Evolutionary conservation across 2,329 filamentous ascomycete genomes (phyloP), one percentile per base, ranked within the genome.

Genomic region (Sporothrix luriei): DNA sequence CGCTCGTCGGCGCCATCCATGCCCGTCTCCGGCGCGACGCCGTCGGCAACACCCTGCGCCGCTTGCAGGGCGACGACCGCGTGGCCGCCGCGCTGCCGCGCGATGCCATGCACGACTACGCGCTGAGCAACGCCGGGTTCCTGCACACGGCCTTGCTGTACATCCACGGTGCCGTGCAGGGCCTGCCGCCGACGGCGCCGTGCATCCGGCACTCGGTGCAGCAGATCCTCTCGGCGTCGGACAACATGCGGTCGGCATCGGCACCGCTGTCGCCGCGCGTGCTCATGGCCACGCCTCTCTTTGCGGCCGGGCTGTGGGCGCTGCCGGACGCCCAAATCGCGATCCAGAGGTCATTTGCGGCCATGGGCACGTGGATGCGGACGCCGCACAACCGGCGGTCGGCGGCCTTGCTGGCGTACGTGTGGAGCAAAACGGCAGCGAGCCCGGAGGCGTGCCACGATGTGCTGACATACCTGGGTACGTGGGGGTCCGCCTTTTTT

Each of bases 111-210:
- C 69, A 70, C 68, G 71, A 72, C 61, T 72, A 72, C 29, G 71
- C 71, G 2, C 55, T 72, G 38, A 70, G 71, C 66, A 72, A 72
- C 19, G 71, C 71, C 1, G 54, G 71, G 14, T 72, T 70, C 48
- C 26, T 72, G 13, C 71, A 72, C 48, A 69, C 69, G 26, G 71
- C 71, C 0, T 49, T 72, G 9, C 71, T 72, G 1, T 70, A 72
- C 52, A 48, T 72, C 11, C 62, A 70, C 51, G 46, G 69, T 3
- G 68, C 59, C 54, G 68, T 72, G 11, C 68, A 64, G 29, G n/a
- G 54, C 9, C 48, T 68, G 24, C 62, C 71, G 2, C 52, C 48
- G 7, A 64, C 66, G 6, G 66, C 68, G 21, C 66, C 71, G 10
- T 67, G 62, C 13, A 67, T 72, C 11, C 71, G 49, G 4, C 62